Evolutionary conservation across 176 grass and related monocot species (phyloP).

Genomic region (Eleusine indica): DNA sequence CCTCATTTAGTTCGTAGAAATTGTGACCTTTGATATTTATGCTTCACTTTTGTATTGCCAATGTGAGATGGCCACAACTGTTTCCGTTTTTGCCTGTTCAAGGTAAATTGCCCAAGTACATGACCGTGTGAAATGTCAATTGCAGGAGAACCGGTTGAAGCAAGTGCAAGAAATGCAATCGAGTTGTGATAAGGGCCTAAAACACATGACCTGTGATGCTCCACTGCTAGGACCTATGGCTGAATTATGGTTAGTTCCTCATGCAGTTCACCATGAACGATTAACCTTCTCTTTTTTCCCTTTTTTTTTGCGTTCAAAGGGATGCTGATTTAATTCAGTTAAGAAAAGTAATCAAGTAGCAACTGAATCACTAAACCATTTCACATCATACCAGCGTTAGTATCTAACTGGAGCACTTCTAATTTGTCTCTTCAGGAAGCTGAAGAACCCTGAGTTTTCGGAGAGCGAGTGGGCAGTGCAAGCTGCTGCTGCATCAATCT

Average conservation of each 20-base stretch:
- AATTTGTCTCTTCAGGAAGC: conserved; percentile 55
- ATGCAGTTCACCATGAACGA: neutral
- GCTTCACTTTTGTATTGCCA: neutral
- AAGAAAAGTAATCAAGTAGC: neutral
- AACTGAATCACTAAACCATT: conserved; percentile 4
- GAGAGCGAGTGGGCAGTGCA: conserved; percentile 79
- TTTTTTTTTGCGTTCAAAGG: neutral
- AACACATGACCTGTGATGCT: conserved; percentile 51
- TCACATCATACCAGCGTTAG: neutral
- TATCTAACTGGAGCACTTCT: conserved; percentile 10
- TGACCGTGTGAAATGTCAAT: conserved; percentile 10
- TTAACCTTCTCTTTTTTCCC: neutral
- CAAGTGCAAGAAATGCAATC: conserved; percentile 90
- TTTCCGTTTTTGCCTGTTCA: neutral
- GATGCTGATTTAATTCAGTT: neutral
- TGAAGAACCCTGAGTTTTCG: conserved; percentile 60
- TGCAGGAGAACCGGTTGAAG: conserved; percentile 88
- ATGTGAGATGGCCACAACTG: neutral
- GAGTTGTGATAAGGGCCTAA: conserved; percentile 84
- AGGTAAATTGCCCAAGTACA: conserved; percentile 3
- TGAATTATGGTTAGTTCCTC: conserved; percentile 54
- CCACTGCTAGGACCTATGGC: conserved; percentile 51
- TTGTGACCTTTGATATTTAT: conserved; percentile 1
- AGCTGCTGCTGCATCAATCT: conserved; percentile 94
- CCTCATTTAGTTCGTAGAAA: neutral